These are phyloP conservation scores for Talaromyces borbonicus DNA, from an alignment of 495 filamentous ascomycete species.

Conservation along the genomic window DNA sequence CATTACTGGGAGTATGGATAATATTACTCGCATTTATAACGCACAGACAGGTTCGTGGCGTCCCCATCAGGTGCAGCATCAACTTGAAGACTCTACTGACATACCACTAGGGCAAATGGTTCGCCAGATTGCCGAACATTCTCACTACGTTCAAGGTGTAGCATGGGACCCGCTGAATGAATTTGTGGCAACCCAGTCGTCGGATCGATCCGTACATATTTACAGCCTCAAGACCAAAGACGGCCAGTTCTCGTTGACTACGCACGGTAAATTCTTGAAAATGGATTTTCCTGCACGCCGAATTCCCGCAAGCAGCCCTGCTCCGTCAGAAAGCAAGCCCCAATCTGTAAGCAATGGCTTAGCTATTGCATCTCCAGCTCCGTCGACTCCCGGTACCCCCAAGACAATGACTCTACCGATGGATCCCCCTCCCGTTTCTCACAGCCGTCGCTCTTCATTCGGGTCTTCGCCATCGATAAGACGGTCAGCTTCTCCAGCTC, in stretches of 20 bases:
- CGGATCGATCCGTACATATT: slow-evolving; percentile 94
- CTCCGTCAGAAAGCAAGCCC: slow-evolving; percentile 64
- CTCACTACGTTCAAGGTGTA: slow-evolving; percentile 97
- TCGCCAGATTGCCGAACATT: slow-evolving; percentile 96
- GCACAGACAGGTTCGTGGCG: slow-evolving; percentile 68
- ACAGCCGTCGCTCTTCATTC: slow-evolving; percentile 90
- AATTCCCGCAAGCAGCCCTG: slow-evolving; percentile 87
- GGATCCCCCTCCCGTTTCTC: slow-evolving; percentile 89
- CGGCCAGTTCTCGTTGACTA: slow-evolving; percentile 81
- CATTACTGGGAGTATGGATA: slow-evolving; percentile 99
- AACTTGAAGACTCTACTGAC: background rate
- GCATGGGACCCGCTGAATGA: slow-evolving; percentile 98
- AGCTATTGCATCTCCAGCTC: slow-evolving; percentile 67
- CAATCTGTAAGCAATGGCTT: slow-evolving; percentile 50
- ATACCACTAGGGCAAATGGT: slow-evolving; percentile 74
- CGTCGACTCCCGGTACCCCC: slow-evolving; percentile 92
- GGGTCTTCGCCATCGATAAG: slow-evolving; percentile 78
- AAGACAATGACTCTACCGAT: slow-evolving; percentile 84
- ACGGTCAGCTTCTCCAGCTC: slow-evolving; percentile 88
- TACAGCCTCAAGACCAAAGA: slow-evolving; percentile 95
- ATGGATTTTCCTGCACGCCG: slow-evolving; percentile 87
- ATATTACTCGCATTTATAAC: slow-evolving; percentile 94
- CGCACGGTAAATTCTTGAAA: slow-evolving; percentile 64
- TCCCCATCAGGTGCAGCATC: background rate
- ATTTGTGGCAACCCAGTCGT: slow-evolving; percentile 96